Base-by-base conservation (phyloP, 805 yeast genomes). In the Wickerhamomyces silvicola region DNA sequence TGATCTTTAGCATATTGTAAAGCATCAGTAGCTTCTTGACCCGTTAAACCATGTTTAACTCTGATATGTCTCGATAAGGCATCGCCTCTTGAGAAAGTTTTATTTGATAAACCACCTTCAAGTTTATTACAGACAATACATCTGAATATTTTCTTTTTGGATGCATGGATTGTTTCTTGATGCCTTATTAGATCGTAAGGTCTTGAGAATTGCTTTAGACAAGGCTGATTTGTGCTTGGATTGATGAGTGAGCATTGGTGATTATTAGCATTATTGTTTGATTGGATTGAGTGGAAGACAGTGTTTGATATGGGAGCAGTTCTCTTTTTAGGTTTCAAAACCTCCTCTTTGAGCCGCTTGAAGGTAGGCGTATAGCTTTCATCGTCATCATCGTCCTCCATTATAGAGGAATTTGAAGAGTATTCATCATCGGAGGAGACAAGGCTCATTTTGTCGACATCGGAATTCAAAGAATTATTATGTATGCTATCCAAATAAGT, bases 101-200 rank as follows among this genome's bases (percentile, higher is more conserved):
- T 79, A 33, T 60, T 62, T 17, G 66, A 63, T 26, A 57, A 54
- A 10, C 58, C 54, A 13, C 67, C 68, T 18, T 59, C 52, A 3
- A 62, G 58, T 33, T 54, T 47, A 15, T 60, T 92, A 61, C 98
- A 90, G 27, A 81, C 78, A 45, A 77, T 78, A 58, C 98, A 90
- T 53, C 82, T 78, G 65, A 79, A 92, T 30, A 81, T 76, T 48
- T 82, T 82, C 59, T 90, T 81, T 54, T 80, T 81, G 29, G 82
- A 70, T 1, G 97, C 92, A 57, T 90, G 98, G 33, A 90, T 88
- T 0, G 97, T 92, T 50, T 90, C 95, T 57, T 90, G 96, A 58
- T 90, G 98, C 48, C 98, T 75, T 17, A 88, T 81, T 50, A 90
- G 67, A 62, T 90, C 98, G 54, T 90, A 90, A 13, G 96, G 94